Conservation (phyloP, 2,329 filamentous ascomycete species). For the Beauveria brongniartii region DNA sequence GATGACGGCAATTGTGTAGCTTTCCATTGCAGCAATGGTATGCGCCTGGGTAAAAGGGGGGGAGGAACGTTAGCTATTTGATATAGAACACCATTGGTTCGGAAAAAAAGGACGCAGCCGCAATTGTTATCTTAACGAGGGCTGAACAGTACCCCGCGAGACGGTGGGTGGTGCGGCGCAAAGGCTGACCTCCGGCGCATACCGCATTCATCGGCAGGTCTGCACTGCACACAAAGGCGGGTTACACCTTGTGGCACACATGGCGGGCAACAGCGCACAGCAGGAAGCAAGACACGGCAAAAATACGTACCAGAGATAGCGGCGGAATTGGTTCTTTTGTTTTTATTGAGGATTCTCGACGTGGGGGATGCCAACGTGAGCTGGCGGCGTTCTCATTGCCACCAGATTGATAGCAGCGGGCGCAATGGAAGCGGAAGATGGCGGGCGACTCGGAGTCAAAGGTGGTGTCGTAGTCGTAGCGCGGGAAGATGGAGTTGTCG, state of each 20-base stretch:
- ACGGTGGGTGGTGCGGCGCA: background rate
- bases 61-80: background rate
- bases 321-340: slow-evolving; percentile 17
- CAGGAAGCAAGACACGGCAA: background rate
- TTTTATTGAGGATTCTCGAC: slow-evolving; percentile 41
- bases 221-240: background rate
- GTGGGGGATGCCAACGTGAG: slow-evolving; percentile 36
- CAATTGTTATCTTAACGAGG: background rate
- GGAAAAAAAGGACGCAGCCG: slow-evolving; percentile 12
- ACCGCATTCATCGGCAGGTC: background rate
- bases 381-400: slow-evolving; percentile 32
- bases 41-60: slow-evolving; percentile 18
- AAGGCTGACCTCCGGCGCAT: background rate
- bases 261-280: background rate
- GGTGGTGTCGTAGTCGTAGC: slow-evolving; percentile 29
- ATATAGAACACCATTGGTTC: background rate
- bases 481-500: slow-evolving; percentile 48
- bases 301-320: slow-evolving; percentile 28
- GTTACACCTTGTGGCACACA: background rate
- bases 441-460: slow-evolving; percentile 20
- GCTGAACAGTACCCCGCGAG: background rate
- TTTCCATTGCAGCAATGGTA: slow-evolving; percentile 40
- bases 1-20: slow-evolving; percentile 58
- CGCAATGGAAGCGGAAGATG: background rate
- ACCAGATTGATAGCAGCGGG: slow-evolving; percentile 13